phyloP scores from a whole-genome alignment of 345 rosid species.

The Anastatica hierochuntica region DNA sequence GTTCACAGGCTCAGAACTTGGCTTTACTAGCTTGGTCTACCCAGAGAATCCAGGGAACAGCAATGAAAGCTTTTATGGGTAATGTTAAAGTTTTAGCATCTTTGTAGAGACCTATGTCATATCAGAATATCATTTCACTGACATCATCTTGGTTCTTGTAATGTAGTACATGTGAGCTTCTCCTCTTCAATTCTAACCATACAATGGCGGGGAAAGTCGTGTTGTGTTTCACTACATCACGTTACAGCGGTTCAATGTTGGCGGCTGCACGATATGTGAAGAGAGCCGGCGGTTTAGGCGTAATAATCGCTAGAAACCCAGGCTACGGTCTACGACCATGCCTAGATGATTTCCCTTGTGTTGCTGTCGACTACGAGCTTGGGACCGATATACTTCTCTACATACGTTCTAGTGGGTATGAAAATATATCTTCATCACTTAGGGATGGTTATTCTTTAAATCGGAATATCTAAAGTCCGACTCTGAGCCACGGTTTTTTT shows the following conservation, averaged over 20 bases:
- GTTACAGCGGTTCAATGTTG: constrained; percentile 14
- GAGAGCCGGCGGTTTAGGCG: constrained; percentile 35
- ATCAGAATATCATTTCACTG: background rate
- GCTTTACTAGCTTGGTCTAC: constrained; percentile 24
- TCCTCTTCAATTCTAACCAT: constrained; percentile 3
- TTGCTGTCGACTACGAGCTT: constrained; percentile 29
- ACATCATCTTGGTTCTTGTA: background rate
- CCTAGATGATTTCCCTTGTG: constrained; percentile 28
- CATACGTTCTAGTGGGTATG: constrained; percentile 30
- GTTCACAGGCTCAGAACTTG: constrained; percentile 17
- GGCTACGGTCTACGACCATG: constrained; percentile 23
- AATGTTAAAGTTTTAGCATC: background rate
- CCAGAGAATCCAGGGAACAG: constrained; percentile 18
- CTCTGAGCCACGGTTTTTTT: no score
- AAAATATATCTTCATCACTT: background rate
- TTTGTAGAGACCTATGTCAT: background rate
- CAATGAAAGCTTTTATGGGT: background rate
- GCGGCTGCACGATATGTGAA: constrained; percentile 21
- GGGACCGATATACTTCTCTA: constrained; percentile 29
- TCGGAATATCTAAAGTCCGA: no score
- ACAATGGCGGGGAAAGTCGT: constrained; percentile 20
- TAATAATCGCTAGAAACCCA: constrained; percentile 26
- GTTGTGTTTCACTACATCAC: constrained; percentile 25
- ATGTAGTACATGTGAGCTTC: constrained; percentile 16
- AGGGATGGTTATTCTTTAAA: no score